Evolutionary conservation across 1,284 basidiomycete genomes (phyloP).

Genomic region (Cutaneotrichosporon curvatum): DNA sequence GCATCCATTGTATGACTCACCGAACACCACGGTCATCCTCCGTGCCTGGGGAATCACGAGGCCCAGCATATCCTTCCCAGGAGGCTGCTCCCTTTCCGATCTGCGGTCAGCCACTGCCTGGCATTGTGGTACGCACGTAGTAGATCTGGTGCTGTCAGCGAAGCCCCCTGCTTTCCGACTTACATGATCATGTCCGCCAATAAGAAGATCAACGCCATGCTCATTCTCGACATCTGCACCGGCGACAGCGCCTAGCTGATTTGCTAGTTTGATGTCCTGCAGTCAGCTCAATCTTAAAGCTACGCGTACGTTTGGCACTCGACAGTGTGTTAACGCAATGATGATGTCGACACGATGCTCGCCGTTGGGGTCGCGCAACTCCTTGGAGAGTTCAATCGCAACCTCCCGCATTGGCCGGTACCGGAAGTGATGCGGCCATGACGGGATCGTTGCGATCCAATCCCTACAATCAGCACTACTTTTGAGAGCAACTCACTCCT

Average conservation of each 20-base stretch:
- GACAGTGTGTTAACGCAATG: conserved; percentile 72
- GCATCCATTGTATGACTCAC: conserved; percentile 37
- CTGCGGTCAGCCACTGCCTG: conserved; percentile 44
- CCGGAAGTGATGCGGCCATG: conserved; percentile 67
- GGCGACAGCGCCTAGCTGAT: conserved; percentile 56
- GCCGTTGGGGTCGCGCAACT: conserved; percentile 64
- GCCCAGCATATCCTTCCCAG: conserved; percentile 65
- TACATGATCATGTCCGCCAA: conserved; percentile 82
- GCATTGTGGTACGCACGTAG: conserved; percentile 16
- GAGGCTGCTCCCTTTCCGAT: conserved; percentile 64
- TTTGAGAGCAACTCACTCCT: conserved; percentile 53
- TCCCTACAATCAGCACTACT: conserved; percentile 49
- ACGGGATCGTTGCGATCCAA: conserved; percentile 78
- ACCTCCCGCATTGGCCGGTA: conserved; percentile 63
- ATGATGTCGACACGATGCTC: conserved; percentile 66
- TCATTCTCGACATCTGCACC: conserved; percentile 49
- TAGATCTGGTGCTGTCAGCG: conserved; percentile 27
- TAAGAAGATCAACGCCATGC: conserved; percentile 76
- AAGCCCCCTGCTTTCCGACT: conserved; percentile 2
- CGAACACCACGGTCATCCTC: conserved; percentile 67
- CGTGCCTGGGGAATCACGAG: conserved; percentile 58
- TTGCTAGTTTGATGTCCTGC: conserved; percentile 62
- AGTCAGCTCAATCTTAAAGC: not conserved
- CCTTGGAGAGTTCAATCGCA: conserved; percentile 59
- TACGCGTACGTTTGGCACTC: conserved; percentile 58